Conservation (phyloP, 805 yeast species). For the Gaillardinia entomophila region DNA sequence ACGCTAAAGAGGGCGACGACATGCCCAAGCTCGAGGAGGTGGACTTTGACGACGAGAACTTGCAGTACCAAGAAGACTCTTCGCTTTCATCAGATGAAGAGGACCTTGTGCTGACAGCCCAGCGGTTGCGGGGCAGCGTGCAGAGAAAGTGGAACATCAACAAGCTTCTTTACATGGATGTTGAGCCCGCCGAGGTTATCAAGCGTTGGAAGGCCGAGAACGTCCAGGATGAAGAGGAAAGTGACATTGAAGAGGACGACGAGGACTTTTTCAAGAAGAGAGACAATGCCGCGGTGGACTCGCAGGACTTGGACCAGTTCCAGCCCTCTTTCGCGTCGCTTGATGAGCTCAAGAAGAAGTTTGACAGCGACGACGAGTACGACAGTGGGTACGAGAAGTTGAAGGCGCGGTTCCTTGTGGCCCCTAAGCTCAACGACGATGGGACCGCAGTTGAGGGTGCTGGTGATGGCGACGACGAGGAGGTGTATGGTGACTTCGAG, state of each 20-base stretch:
- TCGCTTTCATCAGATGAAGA: conserved; percentile 38
- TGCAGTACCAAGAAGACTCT: conserved; percentile 43
- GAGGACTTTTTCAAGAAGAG: conserved; percentile 52
- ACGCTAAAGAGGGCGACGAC: conserved; percentile 41
- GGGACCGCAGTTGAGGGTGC: conserved; percentile 19
- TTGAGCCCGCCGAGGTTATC: conserved; percentile 68
- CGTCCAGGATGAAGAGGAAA: conserved; percentile 33
- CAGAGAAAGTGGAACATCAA: conserved; percentile 70
- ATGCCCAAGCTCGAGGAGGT: conserved; percentile 43
- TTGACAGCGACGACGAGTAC: conserved; percentile 37
- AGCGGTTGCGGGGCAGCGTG: conserved; percentile 50
- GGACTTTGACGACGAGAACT: conserved; percentile 39
- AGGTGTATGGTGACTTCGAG: conserved; percentile 52
- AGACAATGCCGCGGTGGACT: conserved; percentile 13
- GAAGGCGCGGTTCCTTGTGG: conserved; percentile 45
- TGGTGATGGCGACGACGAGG: conserved; percentile 41
- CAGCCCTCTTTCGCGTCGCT: conserved; percentile 32
- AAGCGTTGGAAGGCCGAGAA: conserved; percentile 63
- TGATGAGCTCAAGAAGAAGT: conserved; percentile 42
- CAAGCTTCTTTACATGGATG: conserved; percentile 72
- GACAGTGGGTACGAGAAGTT: conserved; percentile 37
- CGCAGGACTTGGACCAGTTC: conserved; percentile 33
- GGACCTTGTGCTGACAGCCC: conserved; percentile 48
- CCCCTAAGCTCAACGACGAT: conserved; percentile 39
- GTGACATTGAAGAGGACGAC: conserved; percentile 35